phyloP scores from a whole-genome alignment of 106 monocot genomes.

The Phalaenopsis equestris region DNA sequence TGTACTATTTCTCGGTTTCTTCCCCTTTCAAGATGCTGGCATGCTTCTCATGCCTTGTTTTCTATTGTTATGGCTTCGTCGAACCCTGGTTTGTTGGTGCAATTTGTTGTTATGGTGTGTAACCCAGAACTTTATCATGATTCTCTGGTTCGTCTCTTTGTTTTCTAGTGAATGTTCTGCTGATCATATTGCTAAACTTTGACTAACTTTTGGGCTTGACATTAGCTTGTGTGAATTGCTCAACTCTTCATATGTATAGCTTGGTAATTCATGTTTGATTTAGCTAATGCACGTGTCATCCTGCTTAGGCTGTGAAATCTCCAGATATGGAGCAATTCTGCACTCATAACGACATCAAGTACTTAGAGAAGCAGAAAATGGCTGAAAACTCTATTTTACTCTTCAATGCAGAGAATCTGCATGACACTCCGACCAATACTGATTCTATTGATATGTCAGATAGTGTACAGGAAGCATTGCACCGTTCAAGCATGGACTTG shows the following conservation, averaged over 20 bases:
- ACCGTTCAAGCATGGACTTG: constrained; percentile 80
- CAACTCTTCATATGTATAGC: neutral
- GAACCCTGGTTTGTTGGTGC: neutral
- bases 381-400: constrained; percentile 19
- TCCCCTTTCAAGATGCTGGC: too few species aligned
- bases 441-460: constrained; percentile 54
- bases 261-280: constrained; percentile 6
- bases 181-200: neutral
- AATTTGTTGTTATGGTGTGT: neutral
- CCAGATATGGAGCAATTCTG: constrained; percentile 51
- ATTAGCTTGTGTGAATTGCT: neutral
- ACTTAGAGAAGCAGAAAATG: constrained; percentile 39
- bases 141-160: neutral
- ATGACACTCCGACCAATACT: constrained; percentile 15
- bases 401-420: constrained; percentile 21
- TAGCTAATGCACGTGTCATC: constrained; percentile 13
- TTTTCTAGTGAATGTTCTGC: neutral
- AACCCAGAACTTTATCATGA: neutral
- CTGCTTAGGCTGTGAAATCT: constrained; percentile 34
- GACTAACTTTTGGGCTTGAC: neutral
- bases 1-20: too few species aligned
- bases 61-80: too few species aligned
- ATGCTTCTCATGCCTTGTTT: too few species aligned
- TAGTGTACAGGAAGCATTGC: constrained; percentile 86
- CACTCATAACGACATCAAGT: constrained; percentile 46